phyloP scores from a whole-genome alignment of 441 rosid genomes.

The Erysimum pusillum region DNA sequence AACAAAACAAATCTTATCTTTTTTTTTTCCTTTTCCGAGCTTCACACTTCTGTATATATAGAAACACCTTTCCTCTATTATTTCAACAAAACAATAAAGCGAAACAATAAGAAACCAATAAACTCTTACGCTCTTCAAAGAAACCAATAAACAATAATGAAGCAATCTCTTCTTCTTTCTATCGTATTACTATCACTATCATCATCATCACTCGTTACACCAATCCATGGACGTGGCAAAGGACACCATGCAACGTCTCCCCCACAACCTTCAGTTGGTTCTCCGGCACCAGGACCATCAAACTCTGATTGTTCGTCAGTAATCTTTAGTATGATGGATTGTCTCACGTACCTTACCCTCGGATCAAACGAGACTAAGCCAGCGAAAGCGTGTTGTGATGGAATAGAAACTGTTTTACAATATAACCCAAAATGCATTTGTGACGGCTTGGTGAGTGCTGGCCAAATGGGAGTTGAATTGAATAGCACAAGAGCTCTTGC shows the following conservation, averaged over 20 bases:
- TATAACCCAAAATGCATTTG: constrained; percentile 74
- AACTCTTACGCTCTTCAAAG: neutral
- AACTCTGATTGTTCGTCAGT: constrained; percentile 62
- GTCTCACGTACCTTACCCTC: constrained; percentile 63
- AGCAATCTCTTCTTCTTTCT: neutral
- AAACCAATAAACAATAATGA: neutral
- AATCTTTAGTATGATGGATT: constrained; percentile 64
- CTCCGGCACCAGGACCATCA: constrained; percentile 46
- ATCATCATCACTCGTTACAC: constrained; percentile 12
- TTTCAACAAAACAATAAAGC: too few species aligned
- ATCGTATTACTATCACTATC: neutral
- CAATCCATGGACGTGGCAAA: constrained; percentile 11
- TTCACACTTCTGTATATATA: too few species aligned
- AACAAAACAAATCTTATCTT: too few species aligned
- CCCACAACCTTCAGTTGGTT: neutral
- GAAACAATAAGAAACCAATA: neutral
- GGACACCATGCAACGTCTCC: neutral
- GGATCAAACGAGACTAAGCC: constrained; percentile 65
- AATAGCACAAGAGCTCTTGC: constrained; percentile 72
- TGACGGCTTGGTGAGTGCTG: constrained; percentile 67
- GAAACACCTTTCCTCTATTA: too few species aligned
- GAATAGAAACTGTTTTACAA: constrained; percentile 63
- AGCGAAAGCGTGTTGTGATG: constrained; percentile 63
- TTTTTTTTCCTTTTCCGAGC: too few species aligned
- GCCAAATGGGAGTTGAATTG: constrained; percentile 61